Evolutionary conservation across 2,329 filamentous ascomycete genomes (phyloP).

Genomic region (Colletotrichum siamense): DNA sequence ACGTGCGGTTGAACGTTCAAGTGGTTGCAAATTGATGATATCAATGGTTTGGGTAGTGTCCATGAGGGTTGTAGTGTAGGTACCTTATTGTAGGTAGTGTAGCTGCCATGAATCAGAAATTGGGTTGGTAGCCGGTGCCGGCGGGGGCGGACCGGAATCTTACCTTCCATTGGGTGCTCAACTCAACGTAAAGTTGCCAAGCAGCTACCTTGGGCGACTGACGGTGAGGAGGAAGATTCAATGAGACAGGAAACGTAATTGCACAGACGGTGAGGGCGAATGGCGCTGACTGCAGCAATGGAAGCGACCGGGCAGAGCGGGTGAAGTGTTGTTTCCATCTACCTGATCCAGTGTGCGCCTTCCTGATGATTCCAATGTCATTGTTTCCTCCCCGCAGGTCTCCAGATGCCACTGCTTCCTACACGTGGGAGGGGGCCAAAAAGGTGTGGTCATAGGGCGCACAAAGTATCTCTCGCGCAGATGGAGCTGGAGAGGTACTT

Average conservation of each 20-base stretch:
- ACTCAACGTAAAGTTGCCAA: background rate
- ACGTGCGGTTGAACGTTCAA: background rate
- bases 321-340: background rate
- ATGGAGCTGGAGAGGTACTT: background rate
- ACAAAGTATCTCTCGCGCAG: background rate
- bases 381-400: slow-evolving; percentile 1
- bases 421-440: slow-evolving; percentile 7
- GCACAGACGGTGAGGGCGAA: background rate
- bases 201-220: background rate
- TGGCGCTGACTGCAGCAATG: background rate
- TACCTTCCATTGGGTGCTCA: background rate
- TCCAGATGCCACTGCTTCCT: slow-evolving; percentile 14
- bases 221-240: background rate
- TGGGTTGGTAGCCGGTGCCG: background rate
- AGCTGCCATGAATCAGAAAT: background rate
- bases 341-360: background rate
- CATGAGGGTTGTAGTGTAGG: background rate
- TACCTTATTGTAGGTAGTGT: background rate
- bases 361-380: background rate
- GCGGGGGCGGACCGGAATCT: background rate
- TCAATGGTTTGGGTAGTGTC: background rate
- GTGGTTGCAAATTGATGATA: background rate
- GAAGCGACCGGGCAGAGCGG: background rate
- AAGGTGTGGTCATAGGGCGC: background rate
- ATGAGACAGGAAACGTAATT: background rate